Evolutionary conservation across 106 monocot genomes (phyloP), one percentile per base, ranked within the genome.

Genomic region (Triglochin maritima): DNA sequence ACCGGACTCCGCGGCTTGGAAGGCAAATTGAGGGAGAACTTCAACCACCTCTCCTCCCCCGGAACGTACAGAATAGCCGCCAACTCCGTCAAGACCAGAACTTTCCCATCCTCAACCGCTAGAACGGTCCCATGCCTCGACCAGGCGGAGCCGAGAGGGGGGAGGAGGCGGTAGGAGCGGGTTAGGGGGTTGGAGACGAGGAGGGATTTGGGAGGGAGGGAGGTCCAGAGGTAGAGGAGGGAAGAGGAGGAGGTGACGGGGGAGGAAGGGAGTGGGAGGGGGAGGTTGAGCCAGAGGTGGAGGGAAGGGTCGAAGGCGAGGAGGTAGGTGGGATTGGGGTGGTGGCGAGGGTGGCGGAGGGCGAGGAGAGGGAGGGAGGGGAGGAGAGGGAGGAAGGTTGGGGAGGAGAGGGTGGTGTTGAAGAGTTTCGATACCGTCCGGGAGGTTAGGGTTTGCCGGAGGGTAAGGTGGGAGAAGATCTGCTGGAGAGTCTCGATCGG

Each of bases 111-210:
- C 16, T 83, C 72, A 5, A 72, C 78, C 8, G 84, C 92, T 29
- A 99, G 86, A 48, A 99, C 92, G 63, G 92, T 99, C 48, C 98
- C 98, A 78, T 99, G 98, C 67, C 86, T 86, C 11, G 92, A 86
- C 92, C 98, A 99, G 7, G 98, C 98, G 60, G 98, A 99, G 14
- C 98, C 98, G 62, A 99, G 89, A 41, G 71, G 88, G 4, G 98
- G 98, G 0, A 99, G 76, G 62, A 83, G 51, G 50, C 84, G 82
- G 76, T 63, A 89, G 15, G 79, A 62, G n/a, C 80, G 60, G 6
- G 86, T 74, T 7, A 99, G 65, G 4, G 98, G 92, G 71, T 99
- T 99, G 88, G 89, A 99, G 14, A 85, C 70, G 51, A 88, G 66
- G 9, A 99, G 84, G 6, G 92, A 84, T 57, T 82, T 88, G 9